Base-by-base conservation (phyloP, 352 stramenopile species). In the Elongisporangium prolatum region DNA sequence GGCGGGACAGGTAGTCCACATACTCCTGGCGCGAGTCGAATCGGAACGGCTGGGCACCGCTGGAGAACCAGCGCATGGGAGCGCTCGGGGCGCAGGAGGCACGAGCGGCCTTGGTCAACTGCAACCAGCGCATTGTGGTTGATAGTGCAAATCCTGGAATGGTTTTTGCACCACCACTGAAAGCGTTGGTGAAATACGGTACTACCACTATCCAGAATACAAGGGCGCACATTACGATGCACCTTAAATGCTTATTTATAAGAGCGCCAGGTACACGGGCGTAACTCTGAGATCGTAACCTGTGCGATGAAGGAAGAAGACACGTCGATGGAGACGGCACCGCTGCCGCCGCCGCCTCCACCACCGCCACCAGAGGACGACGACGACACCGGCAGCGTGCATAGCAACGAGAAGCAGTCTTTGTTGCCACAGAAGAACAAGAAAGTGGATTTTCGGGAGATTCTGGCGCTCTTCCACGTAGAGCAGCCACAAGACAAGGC, bases 21-120 rank as follows among this genome's bases (percentile, higher is more conserved):
- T 94, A 94, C 69, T 94, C 84, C 57, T 90, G 76, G 28, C 80
- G 75, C 48, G 84, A 94, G 52, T 89, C 80, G 57, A 94, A 94
- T 37, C 78, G 75, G 67, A 94, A 94, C 67, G 78, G 64, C 54
- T 80, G 72, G 28, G 67, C 73, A 52, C 34, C 77, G 80, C 47
- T 53, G 17, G 21, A 63, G 53, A 18, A 68, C 59, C 37, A 65
- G 59, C 51, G 61, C 49, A 44, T 44, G 34, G 34, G 34, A 13
- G 34, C 34, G 34, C 34, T 44, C 34, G 34, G 34, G 34, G 17
- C 34, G 55, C 48, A 56, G 64, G 50, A 60, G 65, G 22, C 48
- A 34, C 59, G 59, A 48, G 44, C 58, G 54, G 48, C 48, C 34
- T 44, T 44, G 34, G 34, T 44, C 34, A 44, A 44, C 34, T 44